These are phyloP conservation scores for Fraxinus dipetala DNA, from an alignment of 305 asterid species.

Conservation along the genomic window DNA sequence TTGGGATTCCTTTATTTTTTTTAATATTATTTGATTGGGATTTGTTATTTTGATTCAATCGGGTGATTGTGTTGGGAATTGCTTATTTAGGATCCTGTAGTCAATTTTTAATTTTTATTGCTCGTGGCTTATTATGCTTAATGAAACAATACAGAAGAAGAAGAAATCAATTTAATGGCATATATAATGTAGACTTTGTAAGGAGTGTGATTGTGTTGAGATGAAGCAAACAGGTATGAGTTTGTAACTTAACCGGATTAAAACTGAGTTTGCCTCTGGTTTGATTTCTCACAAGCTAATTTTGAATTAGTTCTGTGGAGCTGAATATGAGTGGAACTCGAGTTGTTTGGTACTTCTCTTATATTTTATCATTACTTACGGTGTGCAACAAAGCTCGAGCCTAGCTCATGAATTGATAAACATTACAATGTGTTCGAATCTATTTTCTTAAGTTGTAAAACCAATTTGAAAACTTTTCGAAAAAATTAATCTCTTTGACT, in stretches of 20 bases:
- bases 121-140: conserved; percentile 6
- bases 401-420: neutral
- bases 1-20: neutral
- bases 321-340: neutral
- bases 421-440: neutral
- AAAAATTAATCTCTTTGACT: neutral
- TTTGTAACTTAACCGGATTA: neutral
- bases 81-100: neutral
- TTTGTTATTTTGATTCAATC: neutral
- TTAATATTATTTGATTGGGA: neutral
- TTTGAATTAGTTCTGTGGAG: neutral
- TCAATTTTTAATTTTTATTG: neutral
- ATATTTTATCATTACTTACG: neutral
- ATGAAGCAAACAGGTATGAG: neutral
- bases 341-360: neutral
- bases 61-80: neutral
- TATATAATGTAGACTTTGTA: neutral
- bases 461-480: neutral
- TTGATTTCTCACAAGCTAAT: neutral
- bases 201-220: neutral
- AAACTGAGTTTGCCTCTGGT: neutral
- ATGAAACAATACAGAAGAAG: neutral
- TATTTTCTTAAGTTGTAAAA: neutral
- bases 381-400: neutral
- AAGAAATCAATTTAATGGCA: neutral